A percentile compares a stretch with the other conserved stretches of the same genome.
These are phyloP conservation scores for Paraconiothyrium sp. DNA, from an alignment of 2,329 filamentous ascomycete species.

Conservation along the genomic window DNA sequence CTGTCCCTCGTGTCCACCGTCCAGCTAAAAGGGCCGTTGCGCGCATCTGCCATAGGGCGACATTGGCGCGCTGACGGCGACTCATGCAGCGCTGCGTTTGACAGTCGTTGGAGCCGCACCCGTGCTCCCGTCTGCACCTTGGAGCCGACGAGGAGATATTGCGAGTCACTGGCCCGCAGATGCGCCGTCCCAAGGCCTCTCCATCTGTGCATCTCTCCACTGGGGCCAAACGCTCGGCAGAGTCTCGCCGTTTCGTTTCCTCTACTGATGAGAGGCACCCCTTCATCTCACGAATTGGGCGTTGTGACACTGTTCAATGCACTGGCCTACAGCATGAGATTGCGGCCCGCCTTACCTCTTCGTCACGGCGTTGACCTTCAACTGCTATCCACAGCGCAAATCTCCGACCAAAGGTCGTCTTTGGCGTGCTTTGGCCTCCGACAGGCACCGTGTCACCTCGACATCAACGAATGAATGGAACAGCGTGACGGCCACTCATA, in stretches of 20 bases:
- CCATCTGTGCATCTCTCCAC: neutral
- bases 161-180: neutral
- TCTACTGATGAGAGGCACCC: neutral
- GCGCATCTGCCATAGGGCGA: neutral
- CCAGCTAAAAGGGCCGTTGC: neutral
- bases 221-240: neutral
- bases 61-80: slow-evolving; percentile 1
- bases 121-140: slow-evolving; percentile 1
- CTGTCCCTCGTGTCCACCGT: neutral
- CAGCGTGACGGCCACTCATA: slow-evolving; percentile 2
- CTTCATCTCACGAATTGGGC: neutral
- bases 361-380: neutral
- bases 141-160: neutral
- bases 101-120: slow-evolving; percentile 6
- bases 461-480: neutral
- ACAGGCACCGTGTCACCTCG: slow-evolving; percentile 12
- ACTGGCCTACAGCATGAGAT: slow-evolving; percentile 1
- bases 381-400: neutral
- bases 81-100: slow-evolving; percentile 8
- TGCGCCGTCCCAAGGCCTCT: neutral
- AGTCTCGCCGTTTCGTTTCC: neutral
- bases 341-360: slow-evolving; percentile 14
- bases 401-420: neutral
- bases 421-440: slow-evolving; percentile 5
- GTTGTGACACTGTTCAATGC: slow-evolving; percentile 2